Evolutionary conservation across 2,329 filamentous ascomycete genomes (phyloP), one percentile per base, ranked within the genome.

Genomic region (Balansia obtecta): DNA sequence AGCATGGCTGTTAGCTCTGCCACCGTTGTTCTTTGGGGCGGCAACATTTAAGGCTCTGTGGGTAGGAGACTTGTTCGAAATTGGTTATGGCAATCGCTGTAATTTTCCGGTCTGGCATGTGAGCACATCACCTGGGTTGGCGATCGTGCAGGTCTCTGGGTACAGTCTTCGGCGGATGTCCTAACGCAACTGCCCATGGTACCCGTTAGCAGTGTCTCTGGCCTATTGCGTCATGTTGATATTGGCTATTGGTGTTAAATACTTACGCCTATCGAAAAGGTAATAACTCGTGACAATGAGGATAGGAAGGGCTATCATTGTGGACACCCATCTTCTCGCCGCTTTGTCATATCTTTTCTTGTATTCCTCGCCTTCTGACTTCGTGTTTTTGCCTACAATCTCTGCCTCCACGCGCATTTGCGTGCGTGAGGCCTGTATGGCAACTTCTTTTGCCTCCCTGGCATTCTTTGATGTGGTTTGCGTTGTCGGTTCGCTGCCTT

Each of bases 281-380:
- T 69, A 71, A 54, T 76, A 80, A 20, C 76, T 77, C 27, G 74
- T 76, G 46, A 80, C 75, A 13, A 79, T 53, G 4, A 79, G 57
- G 33, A 80, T 71, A 2, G 77, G 77, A 62, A 78, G 56, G 22
- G 73, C 75, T 50, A 79, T 69, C 55, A 80, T 73, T 8, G 69
- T 53, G 20, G 65, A 63, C 3, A 68, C 62, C 66, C 73, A 78
- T 56, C 68, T 71, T 52, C 72, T 60, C 50, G 69, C 67, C 32
- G 71, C 68, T 38, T 58, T 56, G 49, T 71, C 69, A 58, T 74
- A 76, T 40, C 69, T 66, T 53, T 58, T 58, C 56, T 69, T 62
- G 55, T 71, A 74, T 42, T 70, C 68, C 38, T 65, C 55, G 42
- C 60, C 50, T 33, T 53, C 54, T 44, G 55, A 46, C 49, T 55